Percentiles rank a stretch among this genome's conserved stretches.
Conservation (phyloP, 2,329 filamentous ascomycete genomes). For the Zymoseptoria passerinii region DNA sequence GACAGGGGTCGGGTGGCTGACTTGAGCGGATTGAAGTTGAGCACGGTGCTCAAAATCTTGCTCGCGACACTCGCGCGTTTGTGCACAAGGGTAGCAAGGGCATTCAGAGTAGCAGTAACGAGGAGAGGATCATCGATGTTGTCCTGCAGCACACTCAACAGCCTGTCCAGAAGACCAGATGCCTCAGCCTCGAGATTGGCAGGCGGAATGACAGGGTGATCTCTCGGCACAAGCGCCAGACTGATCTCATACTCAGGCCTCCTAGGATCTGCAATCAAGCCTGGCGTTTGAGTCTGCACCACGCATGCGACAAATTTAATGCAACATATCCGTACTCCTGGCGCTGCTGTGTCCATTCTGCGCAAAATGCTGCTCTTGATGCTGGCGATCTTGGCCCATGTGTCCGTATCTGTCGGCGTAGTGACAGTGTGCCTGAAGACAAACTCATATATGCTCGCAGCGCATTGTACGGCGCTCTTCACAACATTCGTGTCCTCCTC, state of each 20-base stretch:
- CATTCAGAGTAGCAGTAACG: constrained; percentile 86
- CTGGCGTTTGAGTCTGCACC: constrained; percentile 84
- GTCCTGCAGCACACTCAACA: constrained; percentile 78
- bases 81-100: constrained; percentile 72
- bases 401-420: constrained; percentile 69
- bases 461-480: constrained; percentile 78
- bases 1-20: constrained; percentile 44
- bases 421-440: constrained; percentile 88
- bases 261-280: constrained; percentile 69
- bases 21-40: constrained; percentile 88
- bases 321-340: constrained; percentile 81
- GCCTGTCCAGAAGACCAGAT: constrained; percentile 78
- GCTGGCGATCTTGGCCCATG: constrained; percentile 79
- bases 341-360: constrained; percentile 73
- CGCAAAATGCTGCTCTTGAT: constrained; percentile 85
- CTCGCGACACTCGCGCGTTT: constrained; percentile 70
- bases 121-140: constrained; percentile 74
- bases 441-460: constrained; percentile 86
- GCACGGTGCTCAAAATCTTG: constrained; percentile 74
- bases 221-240: constrained; percentile 72
- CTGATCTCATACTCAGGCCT: constrained; percentile 81
- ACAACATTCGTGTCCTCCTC: constrained; percentile 71
- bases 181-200: constrained; percentile 86
- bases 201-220: constrained; percentile 71
- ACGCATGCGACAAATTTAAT: constrained; percentile 96